Conservation (phyloP, 306 rosid species). For the Corylus americana region DNA sequence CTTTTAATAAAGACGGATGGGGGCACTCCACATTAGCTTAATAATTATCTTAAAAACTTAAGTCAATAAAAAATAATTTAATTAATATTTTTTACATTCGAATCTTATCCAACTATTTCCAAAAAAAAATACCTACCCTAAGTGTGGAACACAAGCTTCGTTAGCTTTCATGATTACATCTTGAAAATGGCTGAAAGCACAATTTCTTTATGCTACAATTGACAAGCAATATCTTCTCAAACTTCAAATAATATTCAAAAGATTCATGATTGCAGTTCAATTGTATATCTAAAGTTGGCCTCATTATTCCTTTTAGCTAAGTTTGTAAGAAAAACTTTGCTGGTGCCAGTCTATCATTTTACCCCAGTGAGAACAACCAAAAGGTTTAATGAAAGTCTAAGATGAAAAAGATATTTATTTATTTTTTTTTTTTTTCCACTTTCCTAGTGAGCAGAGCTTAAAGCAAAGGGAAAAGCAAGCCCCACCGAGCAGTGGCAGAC, state of each 20-base stretch:
- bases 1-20: no score
- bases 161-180: not conserved
- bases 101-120: no score
- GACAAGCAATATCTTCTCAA: not conserved
- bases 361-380: not conserved
- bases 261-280: not conserved
- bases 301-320: not conserved
- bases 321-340: not conserved
- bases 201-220: not conserved
- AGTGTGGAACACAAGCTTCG: not conserved
- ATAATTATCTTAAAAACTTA: no score
- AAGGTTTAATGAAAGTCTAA: not conserved
- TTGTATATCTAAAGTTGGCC: not conserved
- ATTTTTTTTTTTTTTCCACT: not conserved
- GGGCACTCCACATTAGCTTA: no score
- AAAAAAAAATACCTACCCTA: not conserved
- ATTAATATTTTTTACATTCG: no score
- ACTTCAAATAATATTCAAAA: not conserved
- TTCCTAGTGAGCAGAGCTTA: not conserved
- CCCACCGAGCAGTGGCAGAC: not conserved
- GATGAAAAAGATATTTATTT: no score
- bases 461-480: not conserved
- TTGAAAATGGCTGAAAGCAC: not conserved
- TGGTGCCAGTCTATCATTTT: not conserved
- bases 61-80: no score